These are phyloP conservation scores for Pueraria montana DNA, from an alignment of 306 rosid species.

Conservation along the genomic window DNA sequence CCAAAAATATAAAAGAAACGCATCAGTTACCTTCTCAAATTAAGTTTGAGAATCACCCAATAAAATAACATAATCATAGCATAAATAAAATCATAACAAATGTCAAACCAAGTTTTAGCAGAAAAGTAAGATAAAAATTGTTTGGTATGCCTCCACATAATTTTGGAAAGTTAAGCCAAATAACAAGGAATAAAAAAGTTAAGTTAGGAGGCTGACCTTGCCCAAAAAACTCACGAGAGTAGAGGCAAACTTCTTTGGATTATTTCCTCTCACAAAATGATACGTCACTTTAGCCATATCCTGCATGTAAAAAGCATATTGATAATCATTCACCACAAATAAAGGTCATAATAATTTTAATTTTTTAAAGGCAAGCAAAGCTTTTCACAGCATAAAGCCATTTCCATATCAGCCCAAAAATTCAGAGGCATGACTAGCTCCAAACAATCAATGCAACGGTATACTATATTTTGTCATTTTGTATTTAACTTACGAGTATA, in stretches of 20 bases:
- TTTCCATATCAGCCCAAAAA: background rate
- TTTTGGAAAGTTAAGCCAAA: conserved; percentile 36
- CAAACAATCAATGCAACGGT: conserved; percentile 37
- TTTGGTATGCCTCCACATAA: conserved; percentile 34
- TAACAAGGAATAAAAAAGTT: conserved; percentile 4
- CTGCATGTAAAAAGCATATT: conserved; percentile 64
- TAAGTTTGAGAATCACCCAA: conserved; percentile 31
- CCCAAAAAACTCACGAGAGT: conserved; percentile 81
- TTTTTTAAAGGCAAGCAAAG: conserved; percentile 15
- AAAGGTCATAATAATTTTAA: conserved; percentile 25
- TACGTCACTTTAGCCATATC: conserved; percentile 86
- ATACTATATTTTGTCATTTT: background rate
- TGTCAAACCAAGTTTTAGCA: conserved; percentile 38
- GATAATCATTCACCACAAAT: conserved; percentile 26
- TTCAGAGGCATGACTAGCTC: conserved; percentile 12
- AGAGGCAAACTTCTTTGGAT: conserved; percentile 82
- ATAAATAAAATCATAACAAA: conserved; percentile 30
- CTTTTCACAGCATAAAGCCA: conserved; percentile 40
- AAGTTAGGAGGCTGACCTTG: conserved; percentile 67
- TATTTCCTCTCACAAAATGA: conserved; percentile 87
- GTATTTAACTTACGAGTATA: background rate
- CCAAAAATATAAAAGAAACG: conserved; percentile 37
- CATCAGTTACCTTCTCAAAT: conserved; percentile 20
- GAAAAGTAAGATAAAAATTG: conserved; percentile 18
- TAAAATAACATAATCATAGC: conserved; percentile 20